Evolutionary conservation across 805 yeast species (phyloP), one percentile per base, ranked within the genome.

Genomic region (Suhomyces vadensis): DNA sequence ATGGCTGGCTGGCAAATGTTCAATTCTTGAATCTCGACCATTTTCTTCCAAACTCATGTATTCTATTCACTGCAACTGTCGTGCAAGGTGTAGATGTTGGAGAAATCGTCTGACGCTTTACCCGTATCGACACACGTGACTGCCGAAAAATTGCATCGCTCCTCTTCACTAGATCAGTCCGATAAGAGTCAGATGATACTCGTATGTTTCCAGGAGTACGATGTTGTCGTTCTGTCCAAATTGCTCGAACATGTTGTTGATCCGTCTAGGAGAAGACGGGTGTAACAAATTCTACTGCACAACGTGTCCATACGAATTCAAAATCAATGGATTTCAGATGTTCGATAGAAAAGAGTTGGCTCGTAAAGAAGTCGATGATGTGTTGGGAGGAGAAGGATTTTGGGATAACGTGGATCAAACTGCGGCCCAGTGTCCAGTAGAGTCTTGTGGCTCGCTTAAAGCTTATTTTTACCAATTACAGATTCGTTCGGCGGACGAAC

Each of bases 331-430:
- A 2, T 74, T 87, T 33, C 90, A 85, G 56, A 81, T 94, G 66
- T 94, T 74, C 63, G 97, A 91, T 60, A 76, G 97, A 44, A 89
- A 87, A 60, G 77, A 78, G 49, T 75, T 94, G 56, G 85, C 87
- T 24, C 74, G 96, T 61, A 94, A 94, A 59, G 86, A 89, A 53
- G 92, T 94, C 2, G 99, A 94, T 64, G 99, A 92, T 69, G 96
- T 94, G 9, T 75, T 94, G 13, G 99, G 99, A 45, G 96, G 96
- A 26, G 94, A 83, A 49, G 97, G 96, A 23, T 95, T 97, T 1
- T 94, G 99, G 99, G 98, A 92, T 63, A 92, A 94, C 60, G 99
- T 94, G 21, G 99, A 94, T 61, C 97, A 94, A 62, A 94, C 98
- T 0, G 74, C 82, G 1, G 88, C 92, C 0, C 95, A 92, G 62